Evolutionary conservation across 164 flowering plant genomes (phyloP).

Genomic region (Magnolia sinica): DNA sequence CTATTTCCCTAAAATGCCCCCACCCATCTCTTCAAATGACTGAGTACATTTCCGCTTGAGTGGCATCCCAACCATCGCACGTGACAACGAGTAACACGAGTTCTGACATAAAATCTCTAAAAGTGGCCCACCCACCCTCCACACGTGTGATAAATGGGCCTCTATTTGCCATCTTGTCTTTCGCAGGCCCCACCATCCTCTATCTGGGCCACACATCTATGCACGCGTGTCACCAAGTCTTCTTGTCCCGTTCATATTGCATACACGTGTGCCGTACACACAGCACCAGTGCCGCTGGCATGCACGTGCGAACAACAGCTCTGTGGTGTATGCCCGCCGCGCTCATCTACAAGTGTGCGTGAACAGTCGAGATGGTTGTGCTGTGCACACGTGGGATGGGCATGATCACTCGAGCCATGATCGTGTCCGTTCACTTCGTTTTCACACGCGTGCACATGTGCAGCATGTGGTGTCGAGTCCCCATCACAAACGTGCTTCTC

Average conservation of each 20-base stretch:
- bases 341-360: too few relatives aligned
- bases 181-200: too few relatives aligned
- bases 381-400: not conserved
- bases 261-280: not conserved
- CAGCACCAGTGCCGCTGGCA: not conserved
- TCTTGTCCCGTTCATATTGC: not conserved
- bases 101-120: too few relatives aligned
- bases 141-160: too few relatives aligned
- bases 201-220: not conserved
- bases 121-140: too few relatives aligned
- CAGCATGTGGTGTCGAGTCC: not conserved
- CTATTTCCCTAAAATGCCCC: too few relatives aligned
- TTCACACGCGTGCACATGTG: not conserved
- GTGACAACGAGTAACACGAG: too few relatives aligned
- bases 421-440: not conserved
- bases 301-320: not conserved
- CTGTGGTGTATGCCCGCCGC: too few relatives aligned
- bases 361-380: not conserved
- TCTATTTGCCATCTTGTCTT: too few relatives aligned
- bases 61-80: too few relatives aligned
- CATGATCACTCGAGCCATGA: not conserved
- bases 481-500: not conserved
- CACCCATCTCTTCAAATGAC: too few relatives aligned
- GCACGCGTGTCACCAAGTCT: not conserved
- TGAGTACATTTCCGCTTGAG: too few relatives aligned